phyloP scores from a whole-genome alignment of 2,329 filamentous ascomycete species.

The Eutypella sp. region DNA sequence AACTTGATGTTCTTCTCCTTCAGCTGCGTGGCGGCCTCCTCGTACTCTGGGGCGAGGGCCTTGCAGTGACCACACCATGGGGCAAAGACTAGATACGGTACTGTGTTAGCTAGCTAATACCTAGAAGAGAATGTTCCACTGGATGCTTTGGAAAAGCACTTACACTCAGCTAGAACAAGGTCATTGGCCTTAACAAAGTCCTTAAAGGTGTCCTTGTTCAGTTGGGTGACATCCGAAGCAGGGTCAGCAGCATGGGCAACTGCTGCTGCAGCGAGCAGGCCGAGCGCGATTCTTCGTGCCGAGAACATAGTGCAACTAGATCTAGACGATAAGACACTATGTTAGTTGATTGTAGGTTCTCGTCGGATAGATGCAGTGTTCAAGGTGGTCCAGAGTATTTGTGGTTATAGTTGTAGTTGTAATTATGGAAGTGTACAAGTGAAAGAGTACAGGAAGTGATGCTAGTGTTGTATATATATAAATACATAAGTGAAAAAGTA shows the following conservation, averaged over 20 bases:
- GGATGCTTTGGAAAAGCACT: slow-evolving; percentile 30
- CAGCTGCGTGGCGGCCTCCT: slow-evolving; percentile 75
- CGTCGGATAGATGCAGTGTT: too few species aligned
- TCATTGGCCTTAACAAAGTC: slow-evolving; percentile 81
- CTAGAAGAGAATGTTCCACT: neutral
- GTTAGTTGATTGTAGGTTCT: neutral
- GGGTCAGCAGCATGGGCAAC: slow-evolving; percentile 56
- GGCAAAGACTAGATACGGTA: slow-evolving; percentile 67
- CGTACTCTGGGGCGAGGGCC: slow-evolving; percentile 89
- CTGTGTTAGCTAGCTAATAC: neutral
- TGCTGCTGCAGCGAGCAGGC: slow-evolving; percentile 51
- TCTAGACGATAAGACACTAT: neutral
- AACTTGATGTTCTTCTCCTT: slow-evolving; percentile 86
- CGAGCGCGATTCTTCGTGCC: slow-evolving; percentile 37
- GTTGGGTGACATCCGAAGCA: slow-evolving; percentile 74
- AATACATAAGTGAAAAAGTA: neutral
- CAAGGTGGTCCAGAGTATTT: too few species aligned
- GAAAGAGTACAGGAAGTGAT: neutral
- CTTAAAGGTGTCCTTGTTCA: slow-evolving; percentile 83
- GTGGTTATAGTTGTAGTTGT: neutral
- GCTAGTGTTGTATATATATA: neutral
- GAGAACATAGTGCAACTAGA: slow-evolving; percentile 22
- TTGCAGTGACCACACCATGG: slow-evolving; percentile 99
- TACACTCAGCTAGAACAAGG: slow-evolving; percentile 91
- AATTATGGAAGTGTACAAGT: neutral